These are phyloP conservation scores for Diaporthe vexans DNA, from an alignment of 2,329 filamentous ascomycete genomes.

Conservation along the genomic window DNA sequence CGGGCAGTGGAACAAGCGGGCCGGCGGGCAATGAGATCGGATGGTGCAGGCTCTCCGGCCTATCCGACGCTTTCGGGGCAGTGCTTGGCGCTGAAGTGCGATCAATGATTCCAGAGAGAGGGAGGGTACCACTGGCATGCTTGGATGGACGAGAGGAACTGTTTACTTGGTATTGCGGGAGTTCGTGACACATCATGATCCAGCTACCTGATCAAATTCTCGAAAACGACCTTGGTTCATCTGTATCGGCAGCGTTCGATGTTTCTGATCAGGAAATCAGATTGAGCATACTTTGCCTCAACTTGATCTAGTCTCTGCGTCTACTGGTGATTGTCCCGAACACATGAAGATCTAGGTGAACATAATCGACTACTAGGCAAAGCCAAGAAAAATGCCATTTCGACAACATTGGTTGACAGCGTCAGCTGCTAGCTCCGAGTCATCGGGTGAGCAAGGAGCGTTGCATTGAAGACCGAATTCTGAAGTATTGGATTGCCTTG, in stretches of 20 bases:
- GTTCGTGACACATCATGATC: neutral
- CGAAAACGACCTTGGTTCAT: neutral
- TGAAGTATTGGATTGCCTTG: neutral
- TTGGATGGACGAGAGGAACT: neutral
- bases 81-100: neutral
- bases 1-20: neutral
- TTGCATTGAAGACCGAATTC: neutral
- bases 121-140: no score
- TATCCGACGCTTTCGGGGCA: neutral
- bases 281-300: neutral
- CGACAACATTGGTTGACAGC: neutral
- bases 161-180: neutral
- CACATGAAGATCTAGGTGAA: neutral
- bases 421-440: neutral
- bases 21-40: neutral
- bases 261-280: neutral
- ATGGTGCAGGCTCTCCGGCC: neutral
- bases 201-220: neutral
- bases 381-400: neutral
- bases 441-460: no score
- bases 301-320: neutral
- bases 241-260: neutral
- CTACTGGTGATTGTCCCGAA: neutral
- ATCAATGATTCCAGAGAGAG: neutral
- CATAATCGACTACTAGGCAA: neutral